These are phyloP conservation scores for Perkinsus marinus DNA, from an alignment of 169 alveolate species.

Conservation along the genomic window DNA sequence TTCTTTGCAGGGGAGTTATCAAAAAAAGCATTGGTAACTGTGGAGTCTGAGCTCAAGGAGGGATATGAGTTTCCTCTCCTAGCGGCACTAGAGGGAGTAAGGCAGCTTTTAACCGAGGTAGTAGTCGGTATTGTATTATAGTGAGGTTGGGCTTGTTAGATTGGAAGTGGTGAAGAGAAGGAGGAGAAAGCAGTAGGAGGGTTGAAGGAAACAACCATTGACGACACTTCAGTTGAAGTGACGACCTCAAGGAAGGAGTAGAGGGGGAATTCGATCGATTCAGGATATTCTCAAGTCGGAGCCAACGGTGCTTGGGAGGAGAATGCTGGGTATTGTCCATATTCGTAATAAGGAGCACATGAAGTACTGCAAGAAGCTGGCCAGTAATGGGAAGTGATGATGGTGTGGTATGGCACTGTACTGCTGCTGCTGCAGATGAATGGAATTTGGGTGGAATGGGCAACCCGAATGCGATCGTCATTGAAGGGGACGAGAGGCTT, in stretches of 20 bases:
- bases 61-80: background rate
- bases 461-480: background rate
- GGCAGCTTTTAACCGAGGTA: background rate
- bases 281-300: background rate
- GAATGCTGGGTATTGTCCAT: background rate
- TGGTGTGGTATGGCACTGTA: background rate
- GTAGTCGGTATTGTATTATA: background rate
- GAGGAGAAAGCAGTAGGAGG: background rate
- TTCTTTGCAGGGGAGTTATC: too few relatives aligned
- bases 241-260: background rate
- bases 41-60: background rate
- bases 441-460: background rate
- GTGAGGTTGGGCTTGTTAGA: too few relatives aligned
- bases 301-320: background rate
- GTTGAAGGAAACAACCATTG: background rate
- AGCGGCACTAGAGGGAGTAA: background rate
- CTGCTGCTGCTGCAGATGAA: background rate
- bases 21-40: background rate
- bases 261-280: background rate
- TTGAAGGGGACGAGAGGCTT: background rate
- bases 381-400: background rate
- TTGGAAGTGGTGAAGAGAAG: background rate
- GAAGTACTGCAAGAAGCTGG: background rate
- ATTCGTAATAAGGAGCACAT: background rate
- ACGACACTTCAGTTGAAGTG: background rate